phyloP scores from a whole-genome alignment of 2,329 filamentous ascomycete genomes.

The Colletotrichum tamarilloi region DNA sequence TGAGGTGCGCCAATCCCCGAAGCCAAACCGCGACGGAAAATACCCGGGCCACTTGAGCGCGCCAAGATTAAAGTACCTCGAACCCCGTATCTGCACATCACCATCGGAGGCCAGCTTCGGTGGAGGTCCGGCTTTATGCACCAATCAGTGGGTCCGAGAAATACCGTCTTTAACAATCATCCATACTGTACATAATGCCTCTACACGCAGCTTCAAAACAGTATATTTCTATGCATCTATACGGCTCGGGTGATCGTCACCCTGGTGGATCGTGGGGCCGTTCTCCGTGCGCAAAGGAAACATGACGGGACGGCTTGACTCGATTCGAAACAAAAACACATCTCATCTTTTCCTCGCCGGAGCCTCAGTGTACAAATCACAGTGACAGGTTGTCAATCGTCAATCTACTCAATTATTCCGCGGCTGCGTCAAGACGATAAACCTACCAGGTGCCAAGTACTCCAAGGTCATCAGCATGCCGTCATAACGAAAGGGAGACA shows the following conservation, averaged over 20 bases:
- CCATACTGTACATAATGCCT: not conserved
- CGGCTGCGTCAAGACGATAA: not conserved
- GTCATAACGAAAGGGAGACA: not conserved
- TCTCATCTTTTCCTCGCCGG: not conserved
- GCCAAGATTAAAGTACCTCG: constrained; percentile 23
- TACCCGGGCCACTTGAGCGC: not conserved
- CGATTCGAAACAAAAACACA: constrained; percentile 23
- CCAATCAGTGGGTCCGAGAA: constrained; percentile 5
- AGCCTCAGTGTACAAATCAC: constrained; percentile 1
- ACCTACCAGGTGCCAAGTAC: not conserved
- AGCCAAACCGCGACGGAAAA: not conserved
- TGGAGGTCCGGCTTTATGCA: constrained; percentile 1
- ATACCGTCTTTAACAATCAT: not conserved
- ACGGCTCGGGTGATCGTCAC: constrained; percentile 13
- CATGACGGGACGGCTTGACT: constrained; percentile 17
- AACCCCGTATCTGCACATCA: constrained; percentile 5
- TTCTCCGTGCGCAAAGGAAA: constrained; percentile 4
- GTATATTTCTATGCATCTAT: not conserved
- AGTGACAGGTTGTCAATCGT: not conserved
- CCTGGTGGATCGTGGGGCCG: not conserved
- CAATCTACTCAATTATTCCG: not conserved
- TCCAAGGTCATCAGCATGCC: not conserved
- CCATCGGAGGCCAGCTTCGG: not conserved
- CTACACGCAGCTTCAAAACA: not conserved
- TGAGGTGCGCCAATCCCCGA: no score